Percentiles rank a stretch among this genome's conserved stretches.
Evolutionary conservation across 2,329 filamentous ascomycete species (phyloP).

Genomic region (Macrophomina tecta): DNA sequence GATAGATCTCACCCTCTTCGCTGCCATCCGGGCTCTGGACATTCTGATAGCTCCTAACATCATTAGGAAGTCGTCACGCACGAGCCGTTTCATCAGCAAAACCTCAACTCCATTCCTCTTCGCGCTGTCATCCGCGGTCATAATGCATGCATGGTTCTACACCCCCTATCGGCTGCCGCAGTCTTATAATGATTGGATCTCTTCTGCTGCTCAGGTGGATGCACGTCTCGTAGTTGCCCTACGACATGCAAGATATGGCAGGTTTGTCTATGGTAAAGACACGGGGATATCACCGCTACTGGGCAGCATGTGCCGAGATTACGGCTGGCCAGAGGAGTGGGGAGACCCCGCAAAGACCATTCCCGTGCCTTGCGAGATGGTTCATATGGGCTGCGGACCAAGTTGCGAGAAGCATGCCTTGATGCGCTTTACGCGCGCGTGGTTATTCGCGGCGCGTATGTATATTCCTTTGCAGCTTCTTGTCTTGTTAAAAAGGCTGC

Average conservation of each 20-base stretch:
- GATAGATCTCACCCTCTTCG: slow-evolving; percentile 82
- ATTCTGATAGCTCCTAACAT: slow-evolving; percentile 62
- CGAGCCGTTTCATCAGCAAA: slow-evolving; percentile 59
- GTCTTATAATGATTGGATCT: slow-evolving; percentile 83
- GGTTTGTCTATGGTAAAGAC: slow-evolving; percentile 74
- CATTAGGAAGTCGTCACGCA: slow-evolving; percentile 32
- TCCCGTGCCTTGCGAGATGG: slow-evolving; percentile 82
- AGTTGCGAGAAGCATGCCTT: slow-evolving; percentile 76
- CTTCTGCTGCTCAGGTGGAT: slow-evolving; percentile 76
- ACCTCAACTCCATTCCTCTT: slow-evolving; percentile 66
- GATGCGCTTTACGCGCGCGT: slow-evolving; percentile 70
- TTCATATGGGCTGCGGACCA: slow-evolving; percentile 78
- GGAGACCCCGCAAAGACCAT: slow-evolving; percentile 72
- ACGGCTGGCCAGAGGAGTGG: slow-evolving; percentile 70
- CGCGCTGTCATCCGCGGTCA: slow-evolving; percentile 71
- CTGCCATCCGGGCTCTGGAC: slow-evolving; percentile 73
- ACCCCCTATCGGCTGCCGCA: slow-evolving; percentile 71
- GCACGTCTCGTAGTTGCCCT: slow-evolving; percentile 75
- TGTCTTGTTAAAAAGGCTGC: slow-evolving; percentile 31
- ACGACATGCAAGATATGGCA: slow-evolving; percentile 66
- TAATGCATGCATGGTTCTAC: slow-evolving; percentile 94
- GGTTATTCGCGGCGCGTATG: slow-evolving; percentile 75
- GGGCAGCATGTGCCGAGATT: slow-evolving; percentile 73
- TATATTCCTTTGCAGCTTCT: slow-evolving; percentile 76
- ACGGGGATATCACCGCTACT: slow-evolving; percentile 73